A percentile compares a stretch with the other conserved stretches of the same genome.
These are phyloP conservation scores for Rhizophagus clarus DNA, from an alignment of 192 early-diverging fungal genomes.

Conservation along the genomic window DNA sequence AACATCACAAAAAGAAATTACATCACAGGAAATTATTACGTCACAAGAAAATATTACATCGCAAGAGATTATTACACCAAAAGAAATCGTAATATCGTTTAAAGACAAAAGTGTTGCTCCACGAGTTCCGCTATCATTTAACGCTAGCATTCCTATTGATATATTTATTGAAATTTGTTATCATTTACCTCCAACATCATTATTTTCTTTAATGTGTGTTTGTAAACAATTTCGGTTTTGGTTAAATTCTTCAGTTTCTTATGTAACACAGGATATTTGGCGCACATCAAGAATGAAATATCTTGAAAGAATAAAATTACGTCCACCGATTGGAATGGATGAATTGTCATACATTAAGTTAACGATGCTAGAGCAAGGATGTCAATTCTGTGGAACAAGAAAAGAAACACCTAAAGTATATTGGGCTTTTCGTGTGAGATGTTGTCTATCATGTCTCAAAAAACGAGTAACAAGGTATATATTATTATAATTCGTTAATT, in stretches of 20 bases:
- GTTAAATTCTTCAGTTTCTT: background rate
- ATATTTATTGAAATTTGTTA: slow-evolving; percentile 15
- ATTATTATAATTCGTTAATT: background rate
- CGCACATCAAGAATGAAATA: background rate
- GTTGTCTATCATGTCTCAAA: background rate
- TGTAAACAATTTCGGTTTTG: slow-evolving; percentile 16
- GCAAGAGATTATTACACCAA: background rate
- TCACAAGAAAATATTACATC: too few species aligned
- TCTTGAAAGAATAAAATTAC: background rate
- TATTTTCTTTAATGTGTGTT: background rate
- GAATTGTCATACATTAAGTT: slow-evolving; percentile 11
- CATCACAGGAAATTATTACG: too few species aligned
- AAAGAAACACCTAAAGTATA: slow-evolving; percentile 10
- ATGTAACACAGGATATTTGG: slow-evolving; percentile 17
- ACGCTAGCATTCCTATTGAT: background rate
- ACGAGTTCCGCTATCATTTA: background rate
- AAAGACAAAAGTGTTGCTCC: background rate
- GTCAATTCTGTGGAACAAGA: slow-evolving; percentile 27
- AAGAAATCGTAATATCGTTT: background rate
- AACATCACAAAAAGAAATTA: too few species aligned
- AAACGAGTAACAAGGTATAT: slow-evolving; percentile 12
- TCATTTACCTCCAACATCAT: background rate
- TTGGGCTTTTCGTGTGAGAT: slow-evolving; percentile 26
- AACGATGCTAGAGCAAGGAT: slow-evolving; percentile 5
- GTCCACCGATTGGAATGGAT: slow-evolving; percentile 1